These are phyloP conservation scores for Gliomastix tumulicola DNA, from an alignment of 2,329 filamentous ascomycete species.

Conservation along the genomic window DNA sequence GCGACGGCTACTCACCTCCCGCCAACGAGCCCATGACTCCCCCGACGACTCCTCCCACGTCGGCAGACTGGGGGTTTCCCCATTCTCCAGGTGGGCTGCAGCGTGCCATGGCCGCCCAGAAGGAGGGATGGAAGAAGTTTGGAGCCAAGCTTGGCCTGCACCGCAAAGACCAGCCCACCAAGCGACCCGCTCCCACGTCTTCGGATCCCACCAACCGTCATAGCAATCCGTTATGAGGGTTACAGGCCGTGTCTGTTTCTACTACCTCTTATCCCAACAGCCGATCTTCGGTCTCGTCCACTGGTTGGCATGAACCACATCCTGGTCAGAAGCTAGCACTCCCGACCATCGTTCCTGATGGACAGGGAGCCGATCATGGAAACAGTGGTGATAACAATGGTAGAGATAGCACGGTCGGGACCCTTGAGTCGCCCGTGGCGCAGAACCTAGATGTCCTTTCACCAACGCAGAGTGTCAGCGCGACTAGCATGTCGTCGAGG, in stretches of 20 bases:
- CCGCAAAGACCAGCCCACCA: slow-evolving; percentile 37
- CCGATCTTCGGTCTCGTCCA: slow-evolving; percentile 1
- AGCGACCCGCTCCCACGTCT: slow-evolving; percentile 35
- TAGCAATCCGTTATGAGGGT: slow-evolving; percentile 45
- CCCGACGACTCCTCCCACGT: slow-evolving; percentile 62
- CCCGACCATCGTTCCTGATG: no score
- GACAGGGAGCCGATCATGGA: no score
- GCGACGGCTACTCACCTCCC: slow-evolving; percentile 49
- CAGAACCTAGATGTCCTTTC: no score
- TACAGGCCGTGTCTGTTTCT: slow-evolving; percentile 48
- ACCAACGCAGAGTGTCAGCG: no score
- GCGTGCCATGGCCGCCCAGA: slow-evolving; percentile 45
- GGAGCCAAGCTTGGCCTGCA: slow-evolving; percentile 53
- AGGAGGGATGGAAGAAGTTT: slow-evolving; percentile 58
- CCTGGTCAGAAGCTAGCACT: slow-evolving; percentile 36
- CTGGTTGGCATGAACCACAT: slow-evolving; percentile 37
- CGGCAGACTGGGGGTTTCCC: slow-evolving; percentile 42
- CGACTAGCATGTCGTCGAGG: no score
- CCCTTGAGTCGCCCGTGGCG: no score
- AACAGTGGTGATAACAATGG: no score
- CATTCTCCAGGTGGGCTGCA: slow-evolving; percentile 46
- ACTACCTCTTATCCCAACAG: slow-evolving; percentile 19
- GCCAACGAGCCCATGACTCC: slow-evolving; percentile 63
- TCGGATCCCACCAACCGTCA: slow-evolving; percentile 29
- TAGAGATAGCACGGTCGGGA: slow-evolving; percentile 6